Base-by-base conservation (phyloP, 1,139 yeast genomes). In the Zygotorulaspora mrakii region DNA sequence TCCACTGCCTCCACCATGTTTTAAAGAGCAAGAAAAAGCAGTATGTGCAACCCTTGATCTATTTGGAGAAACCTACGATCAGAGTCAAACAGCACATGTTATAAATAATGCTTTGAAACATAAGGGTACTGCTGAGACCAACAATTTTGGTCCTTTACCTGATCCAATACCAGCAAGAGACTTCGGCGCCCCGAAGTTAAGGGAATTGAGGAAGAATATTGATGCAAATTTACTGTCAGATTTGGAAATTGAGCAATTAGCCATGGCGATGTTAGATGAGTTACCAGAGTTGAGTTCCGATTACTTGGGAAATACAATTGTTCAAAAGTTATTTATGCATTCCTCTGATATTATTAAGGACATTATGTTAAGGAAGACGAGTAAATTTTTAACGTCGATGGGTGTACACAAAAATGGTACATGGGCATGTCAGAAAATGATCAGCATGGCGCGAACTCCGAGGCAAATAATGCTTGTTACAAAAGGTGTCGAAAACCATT, bases 401-500 rank as follows among this genome's bases (percentile, higher is more conserved):
- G 94, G 97, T 54, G 82, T 87, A 42, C 99, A 91, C 67, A 91
- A 91, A 59, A 91, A 94, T 62, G 99, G 99, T 47, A 91, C 99
- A 3, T 91, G 98, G 98, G 97, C 97, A 2, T 94, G 95, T 21
- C 98, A 94, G 63, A 94, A 91, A 64, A 82, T 91, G 60, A 88
- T 94, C 54, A 84, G 81, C 50, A 81, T 85, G 44, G 81, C 85
- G 6, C 69, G 70, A 36, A 69, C 82, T 1, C 75, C 76, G 25
- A 79, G 87, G 47, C 96, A 89, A 61, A 81, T 77, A 64, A 67
- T 71, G 53, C 61, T 81, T 40, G 84, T 91, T 40, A 81, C 82
- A 6, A 71, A 75, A 11, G 77, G 89, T 25, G 73, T 91, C 46
- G 77, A 79, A 48, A 94, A 95, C 2, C 88, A 83, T 59, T 77